Evolutionary conservation across 441 rosid genomes (phyloP).

Genomic region (Jatropha podagrica): DNA sequence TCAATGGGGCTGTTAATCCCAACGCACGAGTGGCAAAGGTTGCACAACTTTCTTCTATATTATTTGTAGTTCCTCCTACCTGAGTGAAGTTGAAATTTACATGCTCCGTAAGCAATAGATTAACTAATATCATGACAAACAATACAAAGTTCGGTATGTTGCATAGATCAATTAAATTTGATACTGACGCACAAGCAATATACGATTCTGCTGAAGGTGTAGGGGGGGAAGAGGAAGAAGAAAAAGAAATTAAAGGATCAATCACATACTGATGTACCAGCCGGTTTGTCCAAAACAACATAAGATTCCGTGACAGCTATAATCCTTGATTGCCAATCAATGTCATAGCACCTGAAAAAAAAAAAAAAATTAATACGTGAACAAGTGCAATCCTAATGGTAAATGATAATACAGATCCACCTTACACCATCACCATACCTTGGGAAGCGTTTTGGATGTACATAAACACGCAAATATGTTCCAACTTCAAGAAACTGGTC

Average conservation of each 20-base stretch:
- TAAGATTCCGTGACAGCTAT: conserved; percentile 67
- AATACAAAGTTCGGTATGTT: not conserved
- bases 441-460: conserved; percentile 89
- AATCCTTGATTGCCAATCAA: conserved; percentile 83
- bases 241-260: conserved; percentile 16
- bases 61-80: conserved; percentile 93
- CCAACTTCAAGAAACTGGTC: conserved; percentile 73
- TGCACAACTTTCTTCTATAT: conserved; percentile 88
- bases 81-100: conserved; percentile 25
- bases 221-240: not conserved
- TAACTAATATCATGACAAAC: not conserved
- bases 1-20: conserved; percentile 56
- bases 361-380: conserved; percentile 6
- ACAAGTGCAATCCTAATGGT: not conserved
- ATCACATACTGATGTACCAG: conserved; percentile 76
- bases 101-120: not conserved
- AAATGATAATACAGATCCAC: not conserved
- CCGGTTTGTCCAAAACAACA: conserved; percentile 88
- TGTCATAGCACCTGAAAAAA: conserved; percentile 73
- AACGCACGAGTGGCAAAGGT: conserved; percentile 77
- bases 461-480: conserved; percentile 78
- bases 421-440: conserved; percentile 39
- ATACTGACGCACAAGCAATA: not conserved
- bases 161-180: not conserved
- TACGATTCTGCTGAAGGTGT: not conserved